Conservation (phyloP, 2,329 filamentous ascomycete genomes). For the Aureobasidium sp. region DNA sequence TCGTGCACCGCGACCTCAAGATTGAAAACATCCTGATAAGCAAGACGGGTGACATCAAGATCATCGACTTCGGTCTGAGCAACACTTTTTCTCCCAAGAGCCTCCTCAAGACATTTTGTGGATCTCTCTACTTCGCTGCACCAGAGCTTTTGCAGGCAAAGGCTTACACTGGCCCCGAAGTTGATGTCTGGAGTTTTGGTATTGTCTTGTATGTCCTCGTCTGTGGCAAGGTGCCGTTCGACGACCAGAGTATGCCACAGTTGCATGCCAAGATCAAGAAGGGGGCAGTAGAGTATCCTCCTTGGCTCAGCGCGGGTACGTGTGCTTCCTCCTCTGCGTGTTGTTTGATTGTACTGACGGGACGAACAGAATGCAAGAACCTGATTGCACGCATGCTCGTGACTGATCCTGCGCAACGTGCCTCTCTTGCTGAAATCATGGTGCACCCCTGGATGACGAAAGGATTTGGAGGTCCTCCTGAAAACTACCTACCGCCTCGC, state of each 20-base stretch:
- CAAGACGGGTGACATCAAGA: slow-evolving; percentile 98
- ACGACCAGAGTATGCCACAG: slow-evolving; percentile 98
- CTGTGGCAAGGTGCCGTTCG: slow-evolving; percentile 95
- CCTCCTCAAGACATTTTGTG: slow-evolving; percentile 93
- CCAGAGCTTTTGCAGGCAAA: slow-evolving; percentile 89
- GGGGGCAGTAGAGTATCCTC: slow-evolving; percentile 89
- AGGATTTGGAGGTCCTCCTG: slow-evolving; percentile 76
- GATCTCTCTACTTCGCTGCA: slow-evolving; percentile 94
- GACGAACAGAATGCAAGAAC: slow-evolving; percentile 72
- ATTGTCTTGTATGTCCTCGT: slow-evolving; percentile 96
- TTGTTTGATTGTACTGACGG: slow-evolving; percentile 25
- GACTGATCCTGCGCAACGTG: slow-evolving; percentile 81
- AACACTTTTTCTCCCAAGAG: slow-evolving; percentile 84
- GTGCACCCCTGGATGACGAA: slow-evolving; percentile 94
- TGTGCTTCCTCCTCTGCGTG: slow-evolving; percentile 15
- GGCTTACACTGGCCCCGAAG: slow-evolving; percentile 91
- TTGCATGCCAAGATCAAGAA: slow-evolving; percentile 99
- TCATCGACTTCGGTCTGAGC: slow-evolving; percentile 96
- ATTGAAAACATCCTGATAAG: slow-evolving; percentile 99
- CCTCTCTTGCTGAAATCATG: slow-evolving; percentile 86
- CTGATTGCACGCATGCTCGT: slow-evolving; percentile 93
- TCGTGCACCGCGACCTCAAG: slow-evolving; percentile 94
- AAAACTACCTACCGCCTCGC: slow-evolving; percentile 77
- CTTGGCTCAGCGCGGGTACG: slow-evolving; percentile 82
- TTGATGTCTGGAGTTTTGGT: slow-evolving; percentile 97